Conservation (phyloP, 1,139 yeast genomes). For the Suhomyces bolitotheri region DNA sequence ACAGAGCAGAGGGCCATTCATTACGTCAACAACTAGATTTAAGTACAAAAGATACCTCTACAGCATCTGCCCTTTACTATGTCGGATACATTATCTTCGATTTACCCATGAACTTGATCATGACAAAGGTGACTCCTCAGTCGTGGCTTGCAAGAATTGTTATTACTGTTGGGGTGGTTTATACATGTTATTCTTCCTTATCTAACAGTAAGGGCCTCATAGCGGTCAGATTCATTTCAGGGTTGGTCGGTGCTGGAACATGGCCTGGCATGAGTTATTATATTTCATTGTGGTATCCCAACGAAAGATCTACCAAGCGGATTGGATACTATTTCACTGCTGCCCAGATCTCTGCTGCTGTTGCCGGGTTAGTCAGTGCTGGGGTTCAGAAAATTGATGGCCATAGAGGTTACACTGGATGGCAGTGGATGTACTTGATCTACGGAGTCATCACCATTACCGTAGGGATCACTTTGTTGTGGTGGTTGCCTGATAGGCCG, state of each 20-base stretch:
- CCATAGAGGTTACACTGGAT: constrained; percentile 67
- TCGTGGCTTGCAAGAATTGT: constrained; percentile 83
- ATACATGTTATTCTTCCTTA: constrained; percentile 68
- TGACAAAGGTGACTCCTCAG: constrained; percentile 85
- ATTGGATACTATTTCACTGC: constrained; percentile 91
- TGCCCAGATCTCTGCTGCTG: constrained; percentile 85
- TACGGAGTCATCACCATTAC: constrained; percentile 74
- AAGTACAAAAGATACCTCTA: constrained; percentile 58
- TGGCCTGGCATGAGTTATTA: constrained; percentile 95
- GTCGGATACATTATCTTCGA: constrained; percentile 85
- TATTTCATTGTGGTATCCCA: constrained; percentile 83
- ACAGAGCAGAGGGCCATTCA: constrained; percentile 62
- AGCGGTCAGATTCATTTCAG: constrained; percentile 73
- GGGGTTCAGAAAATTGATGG: constrained; percentile 87
- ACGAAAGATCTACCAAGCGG: constrained; percentile 71
- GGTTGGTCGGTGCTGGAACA: constrained; percentile 83
- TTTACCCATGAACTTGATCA: constrained; percentile 81
- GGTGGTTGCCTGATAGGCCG: constrained; percentile 87
- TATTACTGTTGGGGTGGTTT: constrained; percentile 73
- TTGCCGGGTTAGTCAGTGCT: constrained; percentile 81
- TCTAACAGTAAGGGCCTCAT: constrained; percentile 57
- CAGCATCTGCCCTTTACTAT: constrained; percentile 79
- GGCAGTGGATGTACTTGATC: constrained; percentile 84
- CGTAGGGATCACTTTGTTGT: constrained; percentile 62
- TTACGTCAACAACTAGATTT: constrained; percentile 53